These are phyloP conservation scores for Aspergillus aculeatus DNA, from an alignment of 2,329 filamentous ascomycete species.

Conservation along the genomic window DNA sequence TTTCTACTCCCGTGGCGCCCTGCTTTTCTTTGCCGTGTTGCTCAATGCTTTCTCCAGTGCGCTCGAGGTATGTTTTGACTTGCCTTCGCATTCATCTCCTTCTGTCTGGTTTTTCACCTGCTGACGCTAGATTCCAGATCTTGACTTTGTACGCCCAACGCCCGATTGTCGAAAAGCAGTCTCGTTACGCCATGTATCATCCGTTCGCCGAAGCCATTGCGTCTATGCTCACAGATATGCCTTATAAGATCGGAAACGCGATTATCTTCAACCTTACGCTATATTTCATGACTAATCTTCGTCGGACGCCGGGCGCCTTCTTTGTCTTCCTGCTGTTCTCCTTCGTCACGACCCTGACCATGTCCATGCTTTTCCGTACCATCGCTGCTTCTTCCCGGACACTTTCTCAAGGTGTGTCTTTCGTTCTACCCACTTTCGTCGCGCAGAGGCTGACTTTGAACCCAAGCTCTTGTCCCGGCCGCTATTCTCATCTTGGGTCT, in stretches of 20 bases:
- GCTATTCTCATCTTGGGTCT: constrained; percentile 49
- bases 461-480: constrained; percentile 55
- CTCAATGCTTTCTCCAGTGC: constrained; percentile 82
- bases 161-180: constrained; percentile 87
- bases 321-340: constrained; percentile 82
- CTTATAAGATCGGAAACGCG: constrained; percentile 74
- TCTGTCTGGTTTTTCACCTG: constrained; percentile 12
- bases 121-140: constrained; percentile 52
- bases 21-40: constrained; percentile 84
- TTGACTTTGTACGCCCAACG: constrained; percentile 83
- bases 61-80: constrained; percentile 57
- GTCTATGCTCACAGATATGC: constrained; percentile 82
- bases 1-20: constrained; percentile 75
- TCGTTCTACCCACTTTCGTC: background rate
- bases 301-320: constrained; percentile 71
- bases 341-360: constrained; percentile 69
- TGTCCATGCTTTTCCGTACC: constrained; percentile 84
- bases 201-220: constrained; percentile 84
- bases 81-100: no score
- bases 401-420: constrained; percentile 39
- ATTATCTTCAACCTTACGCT: constrained; percentile 75
- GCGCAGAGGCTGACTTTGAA: background rate
- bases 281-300: constrained; percentile 85
- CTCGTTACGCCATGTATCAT: constrained; percentile 83
- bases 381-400: constrained; percentile 75